Percentiles rank a stretch among this genome's conserved stretches.
Conservation (phyloP, 495 filamentous ascomycete species). For the Aspergillus indologenus region DNA sequence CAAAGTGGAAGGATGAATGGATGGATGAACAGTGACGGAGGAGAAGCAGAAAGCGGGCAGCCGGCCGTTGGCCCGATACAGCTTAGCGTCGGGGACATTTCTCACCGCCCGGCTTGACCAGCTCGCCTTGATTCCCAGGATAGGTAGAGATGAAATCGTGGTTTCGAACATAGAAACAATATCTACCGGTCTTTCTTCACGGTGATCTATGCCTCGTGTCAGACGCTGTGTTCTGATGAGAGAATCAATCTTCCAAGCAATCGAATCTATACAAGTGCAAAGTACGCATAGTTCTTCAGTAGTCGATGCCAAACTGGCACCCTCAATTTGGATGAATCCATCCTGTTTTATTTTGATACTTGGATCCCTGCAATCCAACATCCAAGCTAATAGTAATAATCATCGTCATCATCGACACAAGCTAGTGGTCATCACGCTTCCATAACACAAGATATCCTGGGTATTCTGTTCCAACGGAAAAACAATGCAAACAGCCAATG, state of each 20-base stretch:
- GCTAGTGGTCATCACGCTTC: slow-evolving; percentile 27
- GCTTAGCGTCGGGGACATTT: slow-evolving; percentile 25
- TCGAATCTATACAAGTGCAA: too few relatives aligned
- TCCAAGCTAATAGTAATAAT: slow-evolving; percentile 12
- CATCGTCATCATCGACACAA: slow-evolving; percentile 3
- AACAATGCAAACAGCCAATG: slow-evolving; percentile 12
- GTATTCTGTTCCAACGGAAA: slow-evolving; percentile 34
- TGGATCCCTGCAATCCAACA: slow-evolving; percentile 10
- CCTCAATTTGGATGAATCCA: not conserved
- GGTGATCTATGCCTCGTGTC: too few relatives aligned
- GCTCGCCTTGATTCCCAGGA: not conserved
- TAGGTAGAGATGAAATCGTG: not conserved
- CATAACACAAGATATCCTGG: slow-evolving; percentile 32
- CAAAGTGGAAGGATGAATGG: not conserved
- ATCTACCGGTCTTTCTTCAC: too few relatives aligned
- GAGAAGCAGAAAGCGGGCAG: slow-evolving; percentile 30
- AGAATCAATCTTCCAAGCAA: too few relatives aligned
- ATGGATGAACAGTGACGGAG: slow-evolving; percentile 9
- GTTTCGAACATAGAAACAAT: not conserved
- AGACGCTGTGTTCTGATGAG: too few relatives aligned
- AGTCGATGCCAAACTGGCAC: too few relatives aligned
- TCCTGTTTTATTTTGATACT: not conserved
- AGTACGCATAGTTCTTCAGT: too few relatives aligned
- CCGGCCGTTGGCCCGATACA: slow-evolving; percentile 19
- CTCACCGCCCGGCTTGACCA: slow-evolving; percentile 23